A percentile compares a stretch with the other conserved stretches of the same genome.
Conservation (phyloP, 345 rosid genomes). For the Gossypium anomalum region DNA sequence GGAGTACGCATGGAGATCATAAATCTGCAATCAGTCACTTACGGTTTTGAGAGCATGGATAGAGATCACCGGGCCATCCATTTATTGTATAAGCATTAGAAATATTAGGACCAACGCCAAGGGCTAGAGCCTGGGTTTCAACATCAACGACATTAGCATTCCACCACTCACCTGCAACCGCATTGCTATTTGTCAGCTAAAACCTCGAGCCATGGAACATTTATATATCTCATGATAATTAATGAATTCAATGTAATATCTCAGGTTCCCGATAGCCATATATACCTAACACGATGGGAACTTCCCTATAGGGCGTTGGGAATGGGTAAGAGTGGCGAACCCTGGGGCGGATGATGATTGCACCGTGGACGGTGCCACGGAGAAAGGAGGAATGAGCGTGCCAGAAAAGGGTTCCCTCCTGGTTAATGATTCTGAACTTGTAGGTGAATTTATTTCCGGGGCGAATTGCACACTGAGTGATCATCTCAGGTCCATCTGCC, state of each 20-base stretch:
- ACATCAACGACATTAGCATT: conserved; percentile 65
- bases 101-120: conserved; percentile 49
- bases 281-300: conserved; percentile 65
- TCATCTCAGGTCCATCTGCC: conserved; percentile 84
- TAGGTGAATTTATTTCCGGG: conserved; percentile 64
- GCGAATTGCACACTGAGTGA: conserved; percentile 75
- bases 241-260: background rate
- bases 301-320: conserved; percentile 64
- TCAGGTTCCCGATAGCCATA: background rate
- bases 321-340: conserved; percentile 63
- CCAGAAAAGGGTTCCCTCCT: conserved; percentile 97
- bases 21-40: conserved; percentile 13
- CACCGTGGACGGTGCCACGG: conserved; percentile 88
- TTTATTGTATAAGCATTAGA: conserved; percentile 87
- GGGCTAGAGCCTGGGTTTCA: conserved; percentile 45
- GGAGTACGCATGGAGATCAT: background rate
- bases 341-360: conserved; percentile 68
- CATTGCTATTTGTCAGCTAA: background rate
- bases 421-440: conserved; percentile 50
- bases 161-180: conserved; percentile 86
- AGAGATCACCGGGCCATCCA: conserved; percentile 84
- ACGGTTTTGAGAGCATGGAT: conserved; percentile 67
- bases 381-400: conserved; percentile 68
- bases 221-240: background rate
- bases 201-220: background rate